Evolutionary conservation across 768 basidiomycete species (phyloP), one percentile per base, ranked within the genome.

Genomic region (Suillus decipiens): DNA sequence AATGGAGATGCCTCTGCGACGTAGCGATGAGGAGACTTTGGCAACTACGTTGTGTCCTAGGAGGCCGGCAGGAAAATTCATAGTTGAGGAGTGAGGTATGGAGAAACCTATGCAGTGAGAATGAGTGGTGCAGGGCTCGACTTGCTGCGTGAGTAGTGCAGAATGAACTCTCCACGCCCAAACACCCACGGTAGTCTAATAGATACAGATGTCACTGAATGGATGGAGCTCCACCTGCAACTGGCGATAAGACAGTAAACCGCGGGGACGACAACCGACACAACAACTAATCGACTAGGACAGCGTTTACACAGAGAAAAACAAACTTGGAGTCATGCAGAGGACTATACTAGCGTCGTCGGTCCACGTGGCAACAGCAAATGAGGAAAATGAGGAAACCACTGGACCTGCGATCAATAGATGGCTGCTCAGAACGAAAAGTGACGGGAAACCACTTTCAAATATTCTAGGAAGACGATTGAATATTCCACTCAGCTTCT

Each of bases 1-100:
- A 11, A 69, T 28, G 1, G 72, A 61, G 43, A 75, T 55, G 11
- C 60, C 47, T 55, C 64, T 68, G 28, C 72, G 70, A 17, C 47
- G 66, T 2, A 64, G 36, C 1, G 24, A n/a, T n/a, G 53, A 9
- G 45, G 43, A 37, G 10, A 66, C n/a, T 22, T 59, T 66, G 53
- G 36, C 17, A 37, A 19, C 37, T 22, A 47, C 10, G n/a, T 45
- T 56, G 28, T 2, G 34, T 10, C 57, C 57, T 41, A 62, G 54
- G 53, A 65, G 22, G 19, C 41, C 42, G 7, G 6, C 66, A 37
- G 62, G 39, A 28, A 62, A 17, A 5, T 48, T 36, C 69, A 70
- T 71, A 28, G 10, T 42, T 28, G 62, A 37, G 34, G 34, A 6
- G 31, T 31, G 33, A 43, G 43, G 34, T 9, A 42, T 48, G 22